Percentiles rank a stretch among this genome's conserved stretches.
phyloP scores from a whole-genome alignment of 108 stramenopile species.

The Skeletonema marinoi region DNA sequence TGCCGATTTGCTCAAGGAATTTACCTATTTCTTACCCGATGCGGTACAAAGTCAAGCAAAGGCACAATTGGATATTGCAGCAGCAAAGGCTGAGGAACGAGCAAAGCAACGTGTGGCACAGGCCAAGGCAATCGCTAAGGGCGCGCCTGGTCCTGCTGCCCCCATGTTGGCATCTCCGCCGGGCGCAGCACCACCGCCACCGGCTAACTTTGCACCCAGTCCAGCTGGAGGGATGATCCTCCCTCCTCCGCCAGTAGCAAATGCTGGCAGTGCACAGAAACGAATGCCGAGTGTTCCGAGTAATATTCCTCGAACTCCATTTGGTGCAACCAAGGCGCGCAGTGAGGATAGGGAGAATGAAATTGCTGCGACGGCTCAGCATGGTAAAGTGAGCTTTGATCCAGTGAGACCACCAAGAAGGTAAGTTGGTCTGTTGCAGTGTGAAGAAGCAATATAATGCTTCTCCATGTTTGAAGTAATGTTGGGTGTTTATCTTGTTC shows the following conservation, averaged over 20 bases:
- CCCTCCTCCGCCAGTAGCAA: constrained; percentile 11
- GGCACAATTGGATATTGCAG: constrained; percentile 84
- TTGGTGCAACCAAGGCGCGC: constrained; percentile 81
- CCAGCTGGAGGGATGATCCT: constrained; percentile 20
- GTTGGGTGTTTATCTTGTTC: not conserved
- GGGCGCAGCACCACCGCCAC: not conserved
- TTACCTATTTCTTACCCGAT: constrained; percentile 99
- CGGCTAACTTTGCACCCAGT: not conserved
- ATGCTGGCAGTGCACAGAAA: constrained; percentile 1
- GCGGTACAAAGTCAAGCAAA: constrained; percentile 98
- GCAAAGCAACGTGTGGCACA: constrained; percentile 37
- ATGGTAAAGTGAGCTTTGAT: constrained; percentile 77
- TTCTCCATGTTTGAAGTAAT: not conserved
- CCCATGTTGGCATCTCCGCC: not conserved
- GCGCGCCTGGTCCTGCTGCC: not conserved
- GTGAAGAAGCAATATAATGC: not conserved
- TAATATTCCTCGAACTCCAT: constrained; percentile 56
- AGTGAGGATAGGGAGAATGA: constrained; percentile 72
- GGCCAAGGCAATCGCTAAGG: constrained; percentile 1
- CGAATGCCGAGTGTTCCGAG: constrained; percentile 28
- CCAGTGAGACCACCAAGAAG: constrained; percentile 78
- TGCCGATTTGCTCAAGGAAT: constrained; percentile 96
- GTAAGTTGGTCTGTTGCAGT: constrained; percentile 33
- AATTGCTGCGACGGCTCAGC: constrained; percentile 63
- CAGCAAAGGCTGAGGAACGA: constrained; percentile 84